Evolutionary conservation across 2,329 filamentous ascomycete species (phyloP), one percentile per base, ranked within the genome.

Genomic region (Paraphaeosphaeria sporulosa): DNA sequence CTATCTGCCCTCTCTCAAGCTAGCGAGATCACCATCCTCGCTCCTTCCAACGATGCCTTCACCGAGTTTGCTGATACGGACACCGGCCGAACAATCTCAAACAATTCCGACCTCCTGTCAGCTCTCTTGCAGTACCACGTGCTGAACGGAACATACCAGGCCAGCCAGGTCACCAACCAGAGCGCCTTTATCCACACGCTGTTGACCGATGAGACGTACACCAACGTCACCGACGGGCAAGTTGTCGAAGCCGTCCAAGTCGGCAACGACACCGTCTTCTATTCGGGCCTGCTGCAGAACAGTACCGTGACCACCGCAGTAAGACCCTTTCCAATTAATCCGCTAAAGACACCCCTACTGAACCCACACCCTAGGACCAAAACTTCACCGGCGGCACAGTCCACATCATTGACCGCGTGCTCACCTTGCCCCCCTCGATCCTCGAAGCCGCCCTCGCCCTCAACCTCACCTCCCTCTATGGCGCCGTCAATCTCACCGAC

Each of bases 171-270:
- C 57, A 77, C 72, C 5, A 75, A 77, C 32, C 77, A 71, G 46
- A 79, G 80, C 40, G 67, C 71, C 10, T 86, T 86, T 66, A 68
- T 81, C 1, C 80, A 80, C 15, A 84, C 82, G 2, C 71, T 84
- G 8, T 76, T 90, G 56, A 83, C 76, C 19, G 82, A 86, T 63
- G 53, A 77, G 23, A 76, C 79, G 0, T 89, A 84, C 70, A 79
- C 83, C 64, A 88, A 87, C 58, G 82, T 90, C 12, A 86, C 85
- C 3, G 85, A 82, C 36, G 87, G 86, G 1, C 88, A 90, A 71
- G 80, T 84, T 10, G 82, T 89, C 4, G 78, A 86, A 61, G 80
- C 79, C 4, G 65, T 78, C n/a, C 61, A 68, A 2, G 57, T 74
- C 5, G 79, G 82, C 46, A 75, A 77, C 32, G 79, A 79, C 6